phyloP scores from a whole-genome alignment of 768 basidiomycete genomes.

The Kwoniella sp. region DNA sequence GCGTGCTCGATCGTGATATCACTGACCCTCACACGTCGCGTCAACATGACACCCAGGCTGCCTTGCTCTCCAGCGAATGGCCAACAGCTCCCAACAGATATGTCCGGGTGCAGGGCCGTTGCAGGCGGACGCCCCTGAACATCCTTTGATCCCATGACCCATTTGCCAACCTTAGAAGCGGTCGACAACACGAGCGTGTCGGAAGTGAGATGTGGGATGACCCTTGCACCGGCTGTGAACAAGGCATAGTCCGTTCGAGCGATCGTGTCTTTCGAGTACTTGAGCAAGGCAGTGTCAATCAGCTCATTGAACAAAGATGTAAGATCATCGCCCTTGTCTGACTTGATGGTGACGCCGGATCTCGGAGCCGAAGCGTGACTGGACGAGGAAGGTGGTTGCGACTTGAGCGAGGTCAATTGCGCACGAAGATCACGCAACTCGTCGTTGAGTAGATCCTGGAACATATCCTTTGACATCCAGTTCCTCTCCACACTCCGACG shows the following conservation, averaged over 20 bases:
- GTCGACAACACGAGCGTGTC: constrained; percentile 64
- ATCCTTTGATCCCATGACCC: constrained; percentile 51
- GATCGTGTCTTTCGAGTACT: constrained; percentile 70
- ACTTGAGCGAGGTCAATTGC: constrained; percentile 5
- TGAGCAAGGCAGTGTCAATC: constrained; percentile 69
- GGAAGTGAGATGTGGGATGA: constrained; percentile 79
- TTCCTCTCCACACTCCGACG: constrained; percentile 32
- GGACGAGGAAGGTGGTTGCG: background rate
- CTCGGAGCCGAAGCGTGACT: background rate
- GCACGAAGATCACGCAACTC: constrained; percentile 44
- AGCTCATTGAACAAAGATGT: constrained; percentile 67
- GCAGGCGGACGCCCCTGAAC: constrained; percentile 74
- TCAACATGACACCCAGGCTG: constrained; percentile 75
- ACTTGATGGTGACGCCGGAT: constrained; percentile 23
- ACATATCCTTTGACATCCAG: constrained; percentile 44
- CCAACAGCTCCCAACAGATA: constrained; percentile 84
- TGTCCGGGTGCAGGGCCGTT: constrained; percentile 80
- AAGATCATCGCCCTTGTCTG: constrained; percentile 61
- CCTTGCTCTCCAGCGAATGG: constrained; percentile 75
- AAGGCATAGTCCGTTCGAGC: constrained; percentile 81
- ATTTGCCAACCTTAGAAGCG: constrained; percentile 53
- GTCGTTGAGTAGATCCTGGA: constrained; percentile 47
- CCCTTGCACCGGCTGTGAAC: constrained; percentile 70
- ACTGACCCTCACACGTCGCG: constrained; percentile 58
- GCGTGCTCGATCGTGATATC: constrained; percentile 86